phyloP scores from a whole-genome alignment of 371 early-diverging fungal genomes.

The Coemansia sp. region DNA sequence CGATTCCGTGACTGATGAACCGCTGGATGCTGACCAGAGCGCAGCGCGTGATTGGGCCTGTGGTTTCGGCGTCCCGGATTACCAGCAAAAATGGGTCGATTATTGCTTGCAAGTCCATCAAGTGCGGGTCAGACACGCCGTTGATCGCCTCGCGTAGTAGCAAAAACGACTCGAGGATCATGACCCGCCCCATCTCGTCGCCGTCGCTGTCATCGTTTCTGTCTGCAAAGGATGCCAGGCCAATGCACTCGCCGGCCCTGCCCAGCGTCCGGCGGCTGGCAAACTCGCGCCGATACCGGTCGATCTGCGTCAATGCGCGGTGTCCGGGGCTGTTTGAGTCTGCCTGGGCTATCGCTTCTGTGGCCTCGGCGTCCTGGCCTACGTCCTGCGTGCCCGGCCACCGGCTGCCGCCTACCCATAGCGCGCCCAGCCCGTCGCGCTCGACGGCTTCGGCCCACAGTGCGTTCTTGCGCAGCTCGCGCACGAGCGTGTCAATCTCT shows the following conservation, averaged over 20 bases:
- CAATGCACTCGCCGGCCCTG: conserved; percentile 47
- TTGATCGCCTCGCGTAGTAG: conserved; percentile 54
- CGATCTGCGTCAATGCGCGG: conserved; percentile 8
- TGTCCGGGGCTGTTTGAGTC: background rate
- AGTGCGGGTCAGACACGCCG: conserved; percentile 30
- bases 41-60: conserved; percentile 91
- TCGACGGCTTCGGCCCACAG: conserved; percentile 50
- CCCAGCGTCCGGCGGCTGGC: conserved; percentile 45
- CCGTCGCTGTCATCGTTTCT: conserved; percentile 37
- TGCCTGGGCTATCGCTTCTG: background rate
- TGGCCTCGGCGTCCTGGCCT: background rate
- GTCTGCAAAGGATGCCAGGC: conserved; percentile 47
- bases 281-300: conserved; percentile 30
- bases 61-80: conserved; percentile 87
- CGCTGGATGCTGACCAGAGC: conserved; percentile 87
- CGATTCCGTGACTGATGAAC: conserved; percentile 80
- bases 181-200: conserved; percentile 30
- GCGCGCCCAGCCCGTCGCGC: conserved; percentile 49
- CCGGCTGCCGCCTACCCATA: conserved; percentile 53
- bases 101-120: conserved; percentile 73
- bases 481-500: conserved; percentile 51
- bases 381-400: conserved; percentile 29
- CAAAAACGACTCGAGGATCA: conserved; percentile 50
- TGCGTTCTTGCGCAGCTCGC: conserved; percentile 53
- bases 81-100: conserved; percentile 89